phyloP scores from a whole-genome alignment of 768 basidiomycete genomes.

The Lactarius trivialis region DNA sequence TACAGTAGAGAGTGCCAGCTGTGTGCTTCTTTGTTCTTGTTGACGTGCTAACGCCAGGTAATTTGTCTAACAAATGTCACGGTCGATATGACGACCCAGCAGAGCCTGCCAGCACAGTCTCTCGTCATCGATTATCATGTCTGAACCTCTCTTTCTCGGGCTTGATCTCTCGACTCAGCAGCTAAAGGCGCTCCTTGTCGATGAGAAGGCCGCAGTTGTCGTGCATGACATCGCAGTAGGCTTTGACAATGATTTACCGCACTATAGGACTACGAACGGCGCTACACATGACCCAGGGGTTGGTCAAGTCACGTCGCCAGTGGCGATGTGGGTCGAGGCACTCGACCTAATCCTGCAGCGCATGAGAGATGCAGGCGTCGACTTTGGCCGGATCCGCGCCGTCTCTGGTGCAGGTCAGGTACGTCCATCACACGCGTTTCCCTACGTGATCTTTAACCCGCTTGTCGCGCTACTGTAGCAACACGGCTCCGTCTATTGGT shows the following conservation, averaged over 20 bases:
- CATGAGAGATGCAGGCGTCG: slow-evolving; percentile 52
- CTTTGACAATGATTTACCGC: slow-evolving; percentile 74
- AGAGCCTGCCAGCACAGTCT: not conserved
- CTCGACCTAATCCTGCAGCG: slow-evolving; percentile 68
- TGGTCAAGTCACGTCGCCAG: slow-evolving; percentile 75
- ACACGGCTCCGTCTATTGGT: slow-evolving; percentile 88
- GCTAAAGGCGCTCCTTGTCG: slow-evolving; percentile 67
- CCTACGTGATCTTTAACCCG: not conserved
- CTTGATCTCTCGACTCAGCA: slow-evolving; percentile 85
- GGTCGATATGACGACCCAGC: not conserved
- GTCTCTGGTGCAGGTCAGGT: slow-evolving; percentile 81
- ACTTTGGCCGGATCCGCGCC: slow-evolving; percentile 50
- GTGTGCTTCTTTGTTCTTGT: too few species aligned
- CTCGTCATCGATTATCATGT: slow-evolving; percentile 5
- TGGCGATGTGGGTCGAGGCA: slow-evolving; percentile 81
- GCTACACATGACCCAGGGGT: slow-evolving; percentile 55
- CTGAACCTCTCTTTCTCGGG: slow-evolving; percentile 55
- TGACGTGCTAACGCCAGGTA: too few species aligned
- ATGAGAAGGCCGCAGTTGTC: slow-evolving; percentile 47
- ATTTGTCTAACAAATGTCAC: too few species aligned
- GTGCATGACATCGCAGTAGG: slow-evolving; percentile 68
- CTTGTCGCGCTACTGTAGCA: slow-evolving; percentile 39
- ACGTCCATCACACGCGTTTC: slow-evolving; percentile 18
- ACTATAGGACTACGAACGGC: slow-evolving; percentile 60
- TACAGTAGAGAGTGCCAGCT: too few species aligned